Evolutionary conservation across 345 rosid species (phyloP), one percentile per base, ranked within the genome.

Genomic region (Brassica incana): DNA sequence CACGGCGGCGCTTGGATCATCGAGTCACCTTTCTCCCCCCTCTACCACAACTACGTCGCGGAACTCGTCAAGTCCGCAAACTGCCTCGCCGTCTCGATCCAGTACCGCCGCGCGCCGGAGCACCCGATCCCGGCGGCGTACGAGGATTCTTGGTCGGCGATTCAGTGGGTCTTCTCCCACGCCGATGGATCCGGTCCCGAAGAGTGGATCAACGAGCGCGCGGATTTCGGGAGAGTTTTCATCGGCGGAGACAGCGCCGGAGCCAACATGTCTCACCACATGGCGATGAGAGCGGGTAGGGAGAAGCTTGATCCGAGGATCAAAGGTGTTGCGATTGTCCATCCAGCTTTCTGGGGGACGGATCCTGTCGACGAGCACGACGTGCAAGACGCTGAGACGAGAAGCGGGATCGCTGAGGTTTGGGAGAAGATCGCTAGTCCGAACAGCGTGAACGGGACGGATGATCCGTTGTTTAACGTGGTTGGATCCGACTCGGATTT

Each of bases 391-490:
- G 83, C 74, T 1, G 85, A 63, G 0, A 63, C 2, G 59, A 86
- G 82, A 78, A 83, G 69, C 0, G 1, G 25, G 3, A 12, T 79
- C 30, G 93, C 83, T 0, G 35, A 77, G 2, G 10, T 87, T 33
- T 90, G 95, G 92, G 85, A 87, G 10, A 77, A 86, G n/a, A 83
- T 86, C 1, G 80, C 84, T 1, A 84, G 71, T 43, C 89, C 87
- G 11, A 83, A 83, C 5, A 83, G 82, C 38, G 45, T 73, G 0
- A 60, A 79, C 0, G 82, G 82, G 1, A 61, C 69, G 6, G 85
- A 85, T 43, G 94, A 92, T 33, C 97, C 89, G 40, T 75, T 81
- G 73, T 29, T 91, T 12, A 87, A 91, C 65, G 92, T 90, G 10
- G 62, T 70, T 0, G 83, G 67, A 84, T 81, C 61, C 85, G 86